Base-by-base conservation (phyloP, 2,329 filamentous ascomycete genomes). In the Claviceps capensis region DNA sequence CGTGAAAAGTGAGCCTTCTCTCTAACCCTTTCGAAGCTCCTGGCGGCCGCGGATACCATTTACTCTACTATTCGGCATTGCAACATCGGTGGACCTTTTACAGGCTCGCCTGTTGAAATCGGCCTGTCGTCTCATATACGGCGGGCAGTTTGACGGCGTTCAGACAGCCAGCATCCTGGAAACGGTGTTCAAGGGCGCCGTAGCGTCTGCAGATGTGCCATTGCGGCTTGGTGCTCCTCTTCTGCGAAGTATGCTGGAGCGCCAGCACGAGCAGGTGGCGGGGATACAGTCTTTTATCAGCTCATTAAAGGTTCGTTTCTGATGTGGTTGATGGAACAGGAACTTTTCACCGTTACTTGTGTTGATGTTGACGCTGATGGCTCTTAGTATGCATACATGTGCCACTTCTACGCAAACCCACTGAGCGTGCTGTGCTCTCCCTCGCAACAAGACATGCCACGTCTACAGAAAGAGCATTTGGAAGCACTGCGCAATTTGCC, bases 1-100 rank as follows among this genome's bases (percentile, higher is more conserved):
- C 9, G 26, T 11, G 8, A 4, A 42, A 42, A 22, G 11, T 9
- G 5, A 26, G 13, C 16, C 2, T 7, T 5, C 5, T 36, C 47
- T 44, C 50, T 59, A 73, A 77, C 55, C 30, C 1, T n/a, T 11
- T 14, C 13, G 23, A 41, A 49, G 68, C 53, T 73, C 72, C 4
- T 93, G 87, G 85, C 76, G 79, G 8, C 79, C 86, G 57, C 82
- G 85, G 23, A 85, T 93, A 47, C 84, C 83, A 0, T 89, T 93
- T 56, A 79, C 85, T 1, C 71, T 89, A 1, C 70, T 94, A 1
- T 86, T 93, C 59, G 87, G 86, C 43, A 78, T 94, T 52, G 87
- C 86, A 30, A 93, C 88, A 0, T 90, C 86, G 1, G 79, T 89
- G 37, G 86, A 91, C 56, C 78, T 88, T 37, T 83, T 93, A 54